These are phyloP conservation scores for Bromus sterilis DNA, from an alignment of 176 grass and related monocot genomes.

Conservation along the genomic window DNA sequence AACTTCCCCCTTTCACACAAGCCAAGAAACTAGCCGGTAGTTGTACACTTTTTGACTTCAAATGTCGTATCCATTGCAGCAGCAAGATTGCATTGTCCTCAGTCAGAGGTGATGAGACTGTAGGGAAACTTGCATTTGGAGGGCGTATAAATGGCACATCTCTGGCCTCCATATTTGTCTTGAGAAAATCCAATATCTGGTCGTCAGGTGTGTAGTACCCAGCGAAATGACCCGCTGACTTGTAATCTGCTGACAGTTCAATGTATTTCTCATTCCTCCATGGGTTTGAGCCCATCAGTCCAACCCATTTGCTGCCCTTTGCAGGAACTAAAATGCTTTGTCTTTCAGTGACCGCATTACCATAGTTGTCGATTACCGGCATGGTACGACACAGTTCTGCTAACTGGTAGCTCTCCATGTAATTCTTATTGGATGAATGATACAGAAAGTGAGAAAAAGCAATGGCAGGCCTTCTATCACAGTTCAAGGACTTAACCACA, in stretches of 20 bases:
- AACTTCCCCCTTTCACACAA: slow-evolving; percentile 39
- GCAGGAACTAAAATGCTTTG: slow-evolving; percentile 52
- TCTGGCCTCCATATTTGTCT: background rate
- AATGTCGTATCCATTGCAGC: slow-evolving; percentile 45
- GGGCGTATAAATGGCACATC: slow-evolving; percentile 59
- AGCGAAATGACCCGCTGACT: slow-evolving; percentile 16
- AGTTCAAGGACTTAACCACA: slow-evolving; percentile 20
- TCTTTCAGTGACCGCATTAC: background rate
- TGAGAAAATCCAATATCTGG: slow-evolving; percentile 30
- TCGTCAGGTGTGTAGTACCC: slow-evolving; percentile 15
- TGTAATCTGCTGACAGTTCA: slow-evolving; percentile 51
- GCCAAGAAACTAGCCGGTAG: slow-evolving; percentile 38
- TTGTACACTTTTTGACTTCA: background rate
- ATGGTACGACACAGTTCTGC: background rate
- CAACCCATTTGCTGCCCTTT: slow-evolving; percentile 59
- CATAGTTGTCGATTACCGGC: slow-evolving; percentile 46
- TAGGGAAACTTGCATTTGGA: slow-evolving; percentile 33
- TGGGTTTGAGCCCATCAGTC: slow-evolving; percentile 55
- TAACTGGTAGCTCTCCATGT: background rate
- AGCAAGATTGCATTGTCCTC: slow-evolving; percentile 59
- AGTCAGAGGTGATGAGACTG: slow-evolving; percentile 34
- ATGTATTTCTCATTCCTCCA: slow-evolving; percentile 40
- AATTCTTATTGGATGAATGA: slow-evolving; percentile 15
- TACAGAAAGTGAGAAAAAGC: slow-evolving; percentile 53
- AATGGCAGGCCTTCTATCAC: slow-evolving; percentile 21